Evolutionary conservation across 2,329 filamentous ascomycete genomes (phyloP), one percentile per base, ranked within the genome.

Genomic region (Fonsecaea monophora): DNA sequence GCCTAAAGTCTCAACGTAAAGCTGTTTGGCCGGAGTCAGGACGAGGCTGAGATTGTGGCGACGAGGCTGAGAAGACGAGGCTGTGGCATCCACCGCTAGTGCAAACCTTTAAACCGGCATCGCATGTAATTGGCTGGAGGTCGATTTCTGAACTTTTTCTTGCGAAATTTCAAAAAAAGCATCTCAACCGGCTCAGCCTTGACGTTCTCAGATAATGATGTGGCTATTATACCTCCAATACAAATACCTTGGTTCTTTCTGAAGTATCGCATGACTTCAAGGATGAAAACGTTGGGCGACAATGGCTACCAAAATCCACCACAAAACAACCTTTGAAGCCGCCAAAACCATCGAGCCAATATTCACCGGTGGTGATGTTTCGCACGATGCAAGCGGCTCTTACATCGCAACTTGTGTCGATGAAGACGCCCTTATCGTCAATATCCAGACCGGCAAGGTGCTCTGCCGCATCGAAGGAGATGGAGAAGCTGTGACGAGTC

Each of bases 361-460:
- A 58, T 97, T 95, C 77, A 97, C 94, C 1, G 95, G 95, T 62
- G 95, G 95, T 53, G 90, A 91, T 71, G 89, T 96, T 66, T 89
- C 92, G 35, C 86, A 98, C 68, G 92, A 94, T 82, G 87, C 89
- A 77, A 87, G 88, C 80, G 93, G 93, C 60, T 87, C 87, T 74
- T 87, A 98, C 70, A 85, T 99, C 62, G 94, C 93, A 53, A 93
- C 93, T 30, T 93, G 91, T 40, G 82, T 98, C n/a, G 93, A 92
- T 40, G 95, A 99, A 78, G 92, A 97, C 86, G 94, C 89, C 18
- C 82, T 98, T 62, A 83, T 99, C 73, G 95, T 94, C 30, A 89
- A 97, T 79, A 84, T 96, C 70, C 86, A 89, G 73, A 95, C 90
- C 40, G 94, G 94, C 45, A 88, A 87, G 74, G 91, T 95, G 77